Evolutionary conservation across 2,329 filamentous ascomycete species (phyloP).

Genomic region (Chrysoporthe cubensis): DNA sequence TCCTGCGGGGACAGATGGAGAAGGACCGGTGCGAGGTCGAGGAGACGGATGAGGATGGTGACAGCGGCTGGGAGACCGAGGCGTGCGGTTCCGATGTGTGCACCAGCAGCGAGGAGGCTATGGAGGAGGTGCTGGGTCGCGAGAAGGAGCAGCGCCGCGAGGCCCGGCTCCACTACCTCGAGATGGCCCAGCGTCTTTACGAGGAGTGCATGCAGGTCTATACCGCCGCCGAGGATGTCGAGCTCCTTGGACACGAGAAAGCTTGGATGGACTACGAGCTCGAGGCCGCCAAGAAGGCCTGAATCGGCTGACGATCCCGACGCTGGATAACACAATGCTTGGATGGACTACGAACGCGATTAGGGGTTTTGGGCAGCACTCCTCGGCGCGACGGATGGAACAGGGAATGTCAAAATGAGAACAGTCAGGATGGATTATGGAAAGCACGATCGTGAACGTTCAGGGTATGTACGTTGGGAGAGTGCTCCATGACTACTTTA

Average conservation of each 20-base stretch:
- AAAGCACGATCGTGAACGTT: neutral
- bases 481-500: neutral
- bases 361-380: neutral
- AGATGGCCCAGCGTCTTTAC: neutral
- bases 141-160: neutral
- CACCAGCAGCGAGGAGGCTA: neutral
- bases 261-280: slow-evolving; percentile 11
- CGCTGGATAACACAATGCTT: neutral
- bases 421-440: neutral
- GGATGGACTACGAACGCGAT: neutral
- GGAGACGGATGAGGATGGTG: neutral
- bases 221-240: slow-evolving; percentile 1
- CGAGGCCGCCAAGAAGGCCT: neutral
- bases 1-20: neutral
- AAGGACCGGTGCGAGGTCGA: neutral
- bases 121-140: neutral
- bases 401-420: neutral
- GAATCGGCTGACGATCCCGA: neutral
- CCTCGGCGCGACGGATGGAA: neutral
- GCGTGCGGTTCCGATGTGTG: neutral
- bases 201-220: neutral
- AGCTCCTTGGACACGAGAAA: slow-evolving; percentile 8
- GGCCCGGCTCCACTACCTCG: slow-evolving; percentile 1
- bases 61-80: neutral
- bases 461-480: neutral